These are phyloP conservation scores for Penicillium thymicola DNA, from an alignment of 2,329 filamentous ascomycete genomes.

Conservation along the genomic window DNA sequence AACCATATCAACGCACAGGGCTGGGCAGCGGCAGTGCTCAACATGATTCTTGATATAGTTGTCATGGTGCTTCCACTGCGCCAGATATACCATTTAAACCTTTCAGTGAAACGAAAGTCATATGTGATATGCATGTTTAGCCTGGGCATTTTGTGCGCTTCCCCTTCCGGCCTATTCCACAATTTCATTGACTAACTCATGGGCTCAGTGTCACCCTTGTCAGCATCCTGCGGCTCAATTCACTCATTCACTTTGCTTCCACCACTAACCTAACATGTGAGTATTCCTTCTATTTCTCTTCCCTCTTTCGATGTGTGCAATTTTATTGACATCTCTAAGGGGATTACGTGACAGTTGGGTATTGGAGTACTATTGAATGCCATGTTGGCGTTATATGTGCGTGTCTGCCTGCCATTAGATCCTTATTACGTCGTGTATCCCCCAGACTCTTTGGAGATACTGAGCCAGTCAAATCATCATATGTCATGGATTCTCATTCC, in stretches of 20 bases:
- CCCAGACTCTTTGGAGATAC: conserved; percentile 39
- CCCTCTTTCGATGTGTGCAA: neutral
- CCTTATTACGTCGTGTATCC: conserved; percentile 38
- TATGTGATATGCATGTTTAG: conserved; percentile 37
- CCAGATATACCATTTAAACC: conserved; percentile 26
- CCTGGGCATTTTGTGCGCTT: conserved; percentile 37
- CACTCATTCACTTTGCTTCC: conserved; percentile 42
- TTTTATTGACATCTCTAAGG: conserved; percentile 15
- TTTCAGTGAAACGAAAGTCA: conserved; percentile 30
- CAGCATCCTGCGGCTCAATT: conserved; percentile 45
- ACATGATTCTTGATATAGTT: conserved; percentile 31
- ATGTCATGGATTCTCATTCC: conserved; percentile 13
- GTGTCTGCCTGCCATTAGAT: conserved; percentile 34
- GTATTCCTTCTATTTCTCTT: neutral
- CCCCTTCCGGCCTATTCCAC: neutral
- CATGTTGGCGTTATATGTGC: conserved; percentile 33
- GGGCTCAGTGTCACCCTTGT: conserved; percentile 43
- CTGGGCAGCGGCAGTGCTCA: conserved; percentile 34
- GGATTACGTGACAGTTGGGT: conserved; percentile 30
- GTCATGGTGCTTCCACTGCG: conserved; percentile 31
- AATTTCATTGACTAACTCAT: neutral
- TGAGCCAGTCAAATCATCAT: conserved; percentile 11
- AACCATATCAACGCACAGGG: conserved; percentile 40
- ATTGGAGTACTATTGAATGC: conserved; percentile 33
- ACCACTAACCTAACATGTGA: conserved; percentile 42